These are phyloP conservation scores for Mycena filopes DNA, from an alignment of 768 basidiomycete genomes.

Conservation along the genomic window DNA sequence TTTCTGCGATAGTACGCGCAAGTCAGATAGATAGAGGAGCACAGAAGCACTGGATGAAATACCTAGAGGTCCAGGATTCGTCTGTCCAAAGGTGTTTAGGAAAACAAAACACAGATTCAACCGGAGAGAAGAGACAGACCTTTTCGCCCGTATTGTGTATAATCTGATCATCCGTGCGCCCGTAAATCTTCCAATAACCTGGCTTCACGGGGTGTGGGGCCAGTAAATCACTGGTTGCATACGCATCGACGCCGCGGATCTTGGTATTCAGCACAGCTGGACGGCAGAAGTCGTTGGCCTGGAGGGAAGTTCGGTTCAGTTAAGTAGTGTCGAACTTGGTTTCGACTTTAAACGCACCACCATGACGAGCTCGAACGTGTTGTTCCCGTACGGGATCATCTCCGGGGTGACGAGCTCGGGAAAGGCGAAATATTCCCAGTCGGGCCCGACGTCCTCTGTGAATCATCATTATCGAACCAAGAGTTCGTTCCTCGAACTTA, in stretches of 20 bases:
- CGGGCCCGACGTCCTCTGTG: slow-evolving; percentile 9
- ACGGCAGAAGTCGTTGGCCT: slow-evolving; percentile 34
- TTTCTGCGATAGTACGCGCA: slow-evolving; percentile 31
- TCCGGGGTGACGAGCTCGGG: slow-evolving; percentile 34
- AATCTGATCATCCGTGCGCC: slow-evolving; percentile 53
- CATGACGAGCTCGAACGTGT: slow-evolving; percentile 49
- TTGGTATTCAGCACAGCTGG: slow-evolving; percentile 46
- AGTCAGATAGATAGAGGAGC: neutral
- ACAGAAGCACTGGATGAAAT: neutral
- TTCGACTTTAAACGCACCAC: slow-evolving; percentile 42
- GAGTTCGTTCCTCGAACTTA: neutral
- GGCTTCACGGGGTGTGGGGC: slow-evolving; percentile 54
- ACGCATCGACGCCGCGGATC: slow-evolving; percentile 49
- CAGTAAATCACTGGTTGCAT: slow-evolving; percentile 56
- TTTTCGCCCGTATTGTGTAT: slow-evolving; percentile 29
- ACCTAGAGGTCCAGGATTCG: slow-evolving; percentile 26
- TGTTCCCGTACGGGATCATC: slow-evolving; percentile 46
- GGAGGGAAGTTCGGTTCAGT: neutral
- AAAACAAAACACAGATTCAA: neutral
- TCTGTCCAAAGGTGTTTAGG: neutral
- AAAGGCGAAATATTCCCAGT: slow-evolving; percentile 41
- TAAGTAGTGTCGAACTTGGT: no score
- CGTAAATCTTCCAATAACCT: slow-evolving; percentile 50
- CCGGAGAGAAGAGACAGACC: neutral
- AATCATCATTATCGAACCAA: neutral